Percentiles rank a stretch among this genome's conserved stretches.
Evolutionary conservation across 2,329 filamentous ascomycete species (phyloP).

Genomic region (Xylaria arbuscula): DNA sequence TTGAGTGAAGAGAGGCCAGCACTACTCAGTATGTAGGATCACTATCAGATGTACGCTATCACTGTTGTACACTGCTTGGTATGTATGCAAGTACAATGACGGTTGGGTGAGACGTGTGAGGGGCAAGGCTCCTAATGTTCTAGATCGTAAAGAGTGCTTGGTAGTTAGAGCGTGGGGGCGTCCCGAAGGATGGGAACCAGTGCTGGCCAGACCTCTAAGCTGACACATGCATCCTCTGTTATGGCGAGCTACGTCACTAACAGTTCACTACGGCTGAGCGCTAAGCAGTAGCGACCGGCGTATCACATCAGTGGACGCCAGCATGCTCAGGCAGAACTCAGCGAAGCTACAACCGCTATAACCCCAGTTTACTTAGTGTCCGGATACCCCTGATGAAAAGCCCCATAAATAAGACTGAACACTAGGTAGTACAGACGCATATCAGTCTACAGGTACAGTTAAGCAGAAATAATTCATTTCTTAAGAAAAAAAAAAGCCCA

Average conservation of each 20-base stretch:
- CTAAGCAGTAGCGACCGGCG: constrained; percentile 11
- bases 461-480: too few relatives aligned
- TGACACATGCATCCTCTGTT: not conserved
- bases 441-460: too few relatives aligned
- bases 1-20: not conserved
- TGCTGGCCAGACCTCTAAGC: constrained; percentile 2
- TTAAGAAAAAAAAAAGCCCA: too few relatives aligned
- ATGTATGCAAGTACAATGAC: constrained; percentile 34
- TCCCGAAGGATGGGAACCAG: not conserved
- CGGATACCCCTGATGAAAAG: too few relatives aligned
- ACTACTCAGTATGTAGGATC: too few relatives aligned
- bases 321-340: not conserved
- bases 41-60: constrained; percentile 12
- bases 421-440: too few relatives aligned
- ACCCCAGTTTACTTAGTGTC: not conserved
- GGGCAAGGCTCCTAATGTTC: constrained; percentile 35
- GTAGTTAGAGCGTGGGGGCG: constrained; percentile 14
- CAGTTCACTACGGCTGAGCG: constrained; percentile 1
- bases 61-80: not conserved
- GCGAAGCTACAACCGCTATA: too few relatives aligned
- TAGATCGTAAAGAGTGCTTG: constrained; percentile 29
- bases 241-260: constrained; percentile 26
- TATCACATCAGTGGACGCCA: constrained; percentile 6
- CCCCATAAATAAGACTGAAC: too few relatives aligned
- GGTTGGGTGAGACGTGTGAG: constrained; percentile 34